Percentiles rank a stretch among this genome's conserved stretches.
Evolutionary conservation across 768 basidiomycete species (phyloP).

Genomic region (Boletales sp.): DNA sequence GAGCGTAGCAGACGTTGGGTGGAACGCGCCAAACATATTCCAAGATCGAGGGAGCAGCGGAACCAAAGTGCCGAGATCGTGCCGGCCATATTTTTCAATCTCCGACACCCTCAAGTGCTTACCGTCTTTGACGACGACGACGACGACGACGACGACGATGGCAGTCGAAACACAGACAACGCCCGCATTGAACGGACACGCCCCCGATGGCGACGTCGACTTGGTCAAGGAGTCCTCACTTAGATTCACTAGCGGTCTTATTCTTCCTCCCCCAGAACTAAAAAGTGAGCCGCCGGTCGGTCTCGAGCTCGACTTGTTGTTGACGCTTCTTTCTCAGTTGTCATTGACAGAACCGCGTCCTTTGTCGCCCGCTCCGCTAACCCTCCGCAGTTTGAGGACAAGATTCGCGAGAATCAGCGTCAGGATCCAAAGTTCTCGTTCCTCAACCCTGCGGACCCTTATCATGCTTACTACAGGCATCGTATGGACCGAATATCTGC

Average conservation of each 20-base stretch:
- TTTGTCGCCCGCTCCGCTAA: conserved; percentile 94
- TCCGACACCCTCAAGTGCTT: conserved; percentile 15
- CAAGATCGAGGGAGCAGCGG: background rate
- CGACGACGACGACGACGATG: conserved; percentile 37
- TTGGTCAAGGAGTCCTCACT: conserved; percentile 36
- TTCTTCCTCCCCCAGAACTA: conserved; percentile 94
- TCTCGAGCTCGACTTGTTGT: background rate
- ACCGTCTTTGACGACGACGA: conserved; percentile 20
- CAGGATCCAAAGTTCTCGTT: conserved; percentile 98
- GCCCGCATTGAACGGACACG: conserved; percentile 38
- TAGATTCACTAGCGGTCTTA: conserved; percentile 80
- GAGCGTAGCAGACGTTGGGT: conserved; percentile 58
- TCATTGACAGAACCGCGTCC: conserved; percentile 91
- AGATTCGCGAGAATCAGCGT: conserved; percentile 95
- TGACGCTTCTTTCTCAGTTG: conserved; percentile 46
- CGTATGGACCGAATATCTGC: conserved; percentile 78
- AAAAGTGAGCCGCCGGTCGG: conserved; percentile 53
- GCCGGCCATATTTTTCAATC: conserved; percentile 23
- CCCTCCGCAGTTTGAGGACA: conserved; percentile 91
- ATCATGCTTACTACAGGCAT: conserved; percentile 97
- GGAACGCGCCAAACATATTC: conserved; percentile 85
- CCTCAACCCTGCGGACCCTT: conserved; percentile 94
- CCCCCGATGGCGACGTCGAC: conserved; percentile 39
- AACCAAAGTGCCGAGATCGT: conserved; percentile 16
- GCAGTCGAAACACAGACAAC: conserved; percentile 42